phyloP scores from a whole-genome alignment of 2,329 filamentous ascomycete species.

The Stagonosporopsis chrysanthemi region DNA sequence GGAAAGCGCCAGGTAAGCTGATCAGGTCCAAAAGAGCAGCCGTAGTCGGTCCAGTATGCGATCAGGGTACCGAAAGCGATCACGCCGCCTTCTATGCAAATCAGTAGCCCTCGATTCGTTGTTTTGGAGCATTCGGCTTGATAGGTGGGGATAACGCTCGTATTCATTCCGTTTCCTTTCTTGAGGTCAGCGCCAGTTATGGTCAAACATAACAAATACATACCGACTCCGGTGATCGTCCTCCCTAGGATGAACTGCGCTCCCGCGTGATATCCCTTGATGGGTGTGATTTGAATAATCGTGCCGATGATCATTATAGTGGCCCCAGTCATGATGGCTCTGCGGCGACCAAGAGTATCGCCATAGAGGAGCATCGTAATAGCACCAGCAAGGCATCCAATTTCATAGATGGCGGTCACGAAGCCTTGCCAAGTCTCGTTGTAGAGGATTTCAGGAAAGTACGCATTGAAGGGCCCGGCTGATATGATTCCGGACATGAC shows the following conservation, averaged over 20 bases:
- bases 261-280: slow-evolving; percentile 45
- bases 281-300: slow-evolving; percentile 49
- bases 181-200: neutral
- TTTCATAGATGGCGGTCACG: slow-evolving; percentile 61
- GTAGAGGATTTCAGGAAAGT: slow-evolving; percentile 50
- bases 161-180: slow-evolving; percentile 61
- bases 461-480: slow-evolving; percentile 43
- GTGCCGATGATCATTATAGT: slow-evolving; percentile 54
- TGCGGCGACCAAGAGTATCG: slow-evolving; percentile 54
- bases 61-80: slow-evolving; percentile 61
- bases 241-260: slow-evolving; percentile 63
- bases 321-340: slow-evolving; percentile 53
- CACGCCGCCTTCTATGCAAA: slow-evolving; percentile 65
- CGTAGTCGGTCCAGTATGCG: slow-evolving; percentile 58
- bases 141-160: slow-evolving; percentile 62
- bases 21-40: slow-evolving; percentile 41
- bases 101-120: slow-evolving; percentile 66
- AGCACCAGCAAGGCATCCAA: slow-evolving; percentile 57
- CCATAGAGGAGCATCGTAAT: slow-evolving; percentile 50
- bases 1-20: slow-evolving; percentile 59
- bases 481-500: slow-evolving; percentile 51
- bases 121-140: slow-evolving; percentile 63
- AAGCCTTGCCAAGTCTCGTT: slow-evolving; percentile 59
- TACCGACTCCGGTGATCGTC: slow-evolving; percentile 60
- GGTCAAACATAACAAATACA: neutral